phyloP scores from a whole-genome alignment of 2,329 filamentous ascomycete species.

The Pseudocercospora ulei region DNA sequence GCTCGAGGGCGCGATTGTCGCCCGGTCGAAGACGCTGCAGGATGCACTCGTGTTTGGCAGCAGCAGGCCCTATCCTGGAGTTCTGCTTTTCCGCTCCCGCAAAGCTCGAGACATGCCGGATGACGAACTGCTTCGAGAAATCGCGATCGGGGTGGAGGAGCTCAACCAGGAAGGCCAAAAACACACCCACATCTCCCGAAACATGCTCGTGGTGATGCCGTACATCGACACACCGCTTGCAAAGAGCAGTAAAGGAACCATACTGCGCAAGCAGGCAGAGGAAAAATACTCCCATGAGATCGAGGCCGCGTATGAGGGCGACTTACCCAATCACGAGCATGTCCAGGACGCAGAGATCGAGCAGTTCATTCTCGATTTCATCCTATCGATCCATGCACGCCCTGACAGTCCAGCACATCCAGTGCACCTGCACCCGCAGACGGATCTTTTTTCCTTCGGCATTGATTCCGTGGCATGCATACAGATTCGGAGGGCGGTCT shows the following conservation, averaged over 20 bases:
- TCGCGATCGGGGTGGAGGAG: slow-evolving; percentile 41
- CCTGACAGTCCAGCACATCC: no score
- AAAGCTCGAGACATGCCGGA: slow-evolving; percentile 28
- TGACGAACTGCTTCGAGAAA: slow-evolving; percentile 36
- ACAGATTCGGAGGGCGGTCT: slow-evolving; percentile 41
- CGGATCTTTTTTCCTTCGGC: slow-evolving; percentile 50
- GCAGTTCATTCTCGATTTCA: slow-evolving; percentile 29
- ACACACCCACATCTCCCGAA: slow-evolving; percentile 44
- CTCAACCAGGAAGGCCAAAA: slow-evolving; percentile 44
- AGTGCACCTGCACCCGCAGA: slow-evolving; percentile 14
- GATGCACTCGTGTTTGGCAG: slow-evolving; percentile 55
- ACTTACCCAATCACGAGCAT: slow-evolving; percentile 18
- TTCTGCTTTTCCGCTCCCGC: slow-evolving; percentile 44
- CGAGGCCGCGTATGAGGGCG: slow-evolving; percentile 38
- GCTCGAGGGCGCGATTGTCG: slow-evolving; percentile 48
- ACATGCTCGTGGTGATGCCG: slow-evolving; percentile 45
- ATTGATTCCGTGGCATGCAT: slow-evolving; percentile 53
- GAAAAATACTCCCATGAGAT: slow-evolving; percentile 43
- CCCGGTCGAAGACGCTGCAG: slow-evolving; percentile 38
- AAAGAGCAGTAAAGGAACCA: slow-evolving; percentile 56
- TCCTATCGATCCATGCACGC: no score
- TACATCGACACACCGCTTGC: slow-evolving; percentile 36
- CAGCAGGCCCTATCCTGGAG: slow-evolving; percentile 48
- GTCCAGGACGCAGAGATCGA: slow-evolving; percentile 33
- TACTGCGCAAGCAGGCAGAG: slow-evolving; percentile 47